Evolutionary conservation across 176 grass and related monocot genomes (phyloP).

Genomic region (Carex cristatella): DNA sequence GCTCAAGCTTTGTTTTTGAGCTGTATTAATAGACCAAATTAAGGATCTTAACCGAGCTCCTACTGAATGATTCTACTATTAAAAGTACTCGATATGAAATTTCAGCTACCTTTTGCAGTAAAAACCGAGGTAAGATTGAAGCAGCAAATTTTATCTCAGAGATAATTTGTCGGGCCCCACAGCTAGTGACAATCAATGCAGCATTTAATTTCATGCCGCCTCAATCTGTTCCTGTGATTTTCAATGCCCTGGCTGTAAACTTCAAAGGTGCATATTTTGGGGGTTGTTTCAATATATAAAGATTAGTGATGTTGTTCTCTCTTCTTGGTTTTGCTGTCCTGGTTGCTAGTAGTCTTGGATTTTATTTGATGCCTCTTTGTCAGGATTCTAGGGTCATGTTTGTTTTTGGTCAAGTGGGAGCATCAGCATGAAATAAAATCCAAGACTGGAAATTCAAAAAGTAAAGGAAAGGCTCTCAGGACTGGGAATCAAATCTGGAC

Average conservation of each 20-base stretch:
- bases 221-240: conserved; percentile 35
- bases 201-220: conserved; percentile 45
- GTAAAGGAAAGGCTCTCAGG: neutral
- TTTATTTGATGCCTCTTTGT: neutral
- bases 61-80: conserved; percentile 17
- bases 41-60: neutral
- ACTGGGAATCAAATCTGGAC: neutral
- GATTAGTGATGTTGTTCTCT: neutral
- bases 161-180: conserved; percentile 24
- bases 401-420: neutral
- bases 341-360: neutral
- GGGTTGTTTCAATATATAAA: neutral
- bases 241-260: conserved; percentile 19
- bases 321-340: neutral
- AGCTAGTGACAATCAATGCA: conserved; percentile 36
- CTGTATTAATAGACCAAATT: neutral
- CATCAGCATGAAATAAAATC: neutral
- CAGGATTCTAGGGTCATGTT: neutral
- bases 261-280: conserved; percentile 22
- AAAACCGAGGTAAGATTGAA: conserved; percentile 36
- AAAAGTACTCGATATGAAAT: conserved; percentile 3
- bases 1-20: neutral
- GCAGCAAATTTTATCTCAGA: conserved; percentile 32
- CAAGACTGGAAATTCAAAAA: neutral
- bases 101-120: conserved; percentile 25